Percentiles rank a stretch among this genome's conserved stretches.
These are phyloP conservation scores for Chrysopogon serrulatus DNA, from an alignment of 176 grass and related monocot species.

Conservation along the genomic window DNA sequence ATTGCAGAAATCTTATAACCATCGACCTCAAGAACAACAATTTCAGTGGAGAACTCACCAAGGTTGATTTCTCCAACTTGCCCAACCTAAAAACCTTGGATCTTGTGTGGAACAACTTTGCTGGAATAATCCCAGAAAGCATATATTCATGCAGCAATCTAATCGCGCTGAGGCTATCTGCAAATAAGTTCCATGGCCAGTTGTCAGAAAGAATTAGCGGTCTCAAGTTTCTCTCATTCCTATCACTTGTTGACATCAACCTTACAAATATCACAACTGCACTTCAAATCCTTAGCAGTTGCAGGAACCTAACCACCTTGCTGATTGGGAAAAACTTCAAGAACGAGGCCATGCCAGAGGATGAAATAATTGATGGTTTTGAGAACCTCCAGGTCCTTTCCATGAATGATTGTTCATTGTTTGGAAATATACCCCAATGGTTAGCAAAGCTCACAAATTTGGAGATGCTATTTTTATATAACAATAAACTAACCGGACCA, in stretches of 20 bases:
- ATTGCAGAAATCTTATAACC: conserved; percentile 25
- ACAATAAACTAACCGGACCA: conserved; percentile 19
- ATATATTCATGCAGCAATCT: conserved; percentile 49
- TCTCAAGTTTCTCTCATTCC: conserved; percentile 20
- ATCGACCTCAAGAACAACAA: conserved; percentile 37
- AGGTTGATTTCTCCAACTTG: conserved; percentile 36
- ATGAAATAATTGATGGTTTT: neutral
- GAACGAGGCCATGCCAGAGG: too few relatives aligned
- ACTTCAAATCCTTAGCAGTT: conserved; percentile 25
- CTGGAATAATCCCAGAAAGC: conserved; percentile 37
- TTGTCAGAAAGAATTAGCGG: conserved; percentile 18
- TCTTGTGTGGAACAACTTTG: conserved; percentile 27
- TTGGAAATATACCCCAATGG: conserved; percentile 37
- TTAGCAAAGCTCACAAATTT: conserved; percentile 35
- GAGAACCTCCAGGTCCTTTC: conserved; percentile 35
- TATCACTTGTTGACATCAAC: conserved; percentile 22
- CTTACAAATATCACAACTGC: conserved; percentile 20
- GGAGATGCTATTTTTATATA: conserved; percentile 22
- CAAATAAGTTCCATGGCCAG: neutral
- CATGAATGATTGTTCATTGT: conserved; percentile 14
- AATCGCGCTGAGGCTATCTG: conserved; percentile 23
- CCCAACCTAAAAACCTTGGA: conserved; percentile 34
- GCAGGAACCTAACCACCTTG: conserved; percentile 32
- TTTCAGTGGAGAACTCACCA: conserved; percentile 27
- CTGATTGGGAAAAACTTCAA: too few relatives aligned